A percentile compares a stretch with the other conserved stretches of the same genome.
Evolutionary conservation across 768 basidiomycete genomes (phyloP).

Genomic region (Lyophyllum shimeji): DNA sequence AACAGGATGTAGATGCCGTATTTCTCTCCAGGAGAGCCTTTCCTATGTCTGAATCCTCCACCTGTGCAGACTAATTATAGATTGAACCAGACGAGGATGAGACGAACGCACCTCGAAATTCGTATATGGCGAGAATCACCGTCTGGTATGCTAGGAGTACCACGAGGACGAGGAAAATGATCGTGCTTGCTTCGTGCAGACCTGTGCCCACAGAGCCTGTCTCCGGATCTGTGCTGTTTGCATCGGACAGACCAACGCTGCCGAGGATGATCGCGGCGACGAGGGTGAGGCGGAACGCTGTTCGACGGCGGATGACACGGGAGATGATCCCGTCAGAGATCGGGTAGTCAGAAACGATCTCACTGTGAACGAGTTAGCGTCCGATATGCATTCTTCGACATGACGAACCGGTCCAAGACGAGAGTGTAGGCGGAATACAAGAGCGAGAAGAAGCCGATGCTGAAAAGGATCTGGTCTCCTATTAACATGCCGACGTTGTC

Average conservation of each 20-base stretch:
- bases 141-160: slow-evolving; percentile 20
- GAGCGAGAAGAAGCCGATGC: slow-evolving; percentile 32
- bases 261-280: slow-evolving; percentile 18
- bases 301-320: slow-evolving; percentile 12
- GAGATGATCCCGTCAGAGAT: slow-evolving; percentile 2
- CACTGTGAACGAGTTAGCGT: too few species aligned
- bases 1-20: slow-evolving; percentile 20
- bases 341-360: neutral
- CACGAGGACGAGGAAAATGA: slow-evolving; percentile 24
- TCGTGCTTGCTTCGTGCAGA: slow-evolving; percentile 19
- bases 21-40: slow-evolving; percentile 13
- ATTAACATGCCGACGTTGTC: slow-evolving; percentile 25
- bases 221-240: slow-evolving; percentile 5
- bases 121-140: slow-evolving; percentile 9
- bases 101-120: slow-evolving; percentile 2
- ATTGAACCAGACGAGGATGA: neutral
- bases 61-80: neutral
- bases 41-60: neutral
- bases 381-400: too few species aligned
- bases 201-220: slow-evolving; percentile 3
- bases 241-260: slow-evolving; percentile 18
- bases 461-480: slow-evolving; percentile 26
- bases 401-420: slow-evolving; percentile 30
- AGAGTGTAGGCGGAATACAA: slow-evolving; percentile 32
- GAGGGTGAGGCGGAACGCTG: slow-evolving; percentile 16